A percentile compares a stretch with the other conserved stretches of the same genome.
phyloP scores from a whole-genome alignment of 768 basidiomycete genomes.

The Pulveroboletus sp. region DNA sequence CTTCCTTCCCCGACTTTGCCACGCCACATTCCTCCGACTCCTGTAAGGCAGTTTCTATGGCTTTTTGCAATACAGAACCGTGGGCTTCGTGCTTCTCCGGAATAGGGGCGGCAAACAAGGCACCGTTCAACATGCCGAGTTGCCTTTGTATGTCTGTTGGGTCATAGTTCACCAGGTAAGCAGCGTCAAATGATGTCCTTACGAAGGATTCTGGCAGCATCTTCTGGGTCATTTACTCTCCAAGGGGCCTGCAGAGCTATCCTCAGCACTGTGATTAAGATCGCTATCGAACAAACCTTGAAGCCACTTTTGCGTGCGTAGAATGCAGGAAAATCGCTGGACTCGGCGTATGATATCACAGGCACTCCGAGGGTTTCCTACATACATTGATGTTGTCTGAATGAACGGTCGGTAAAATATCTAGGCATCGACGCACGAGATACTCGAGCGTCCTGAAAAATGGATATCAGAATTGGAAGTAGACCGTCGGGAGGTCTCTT shows the following conservation, averaged over 20 bases:
- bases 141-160: slow-evolving; percentile 62
- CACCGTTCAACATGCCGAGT: slow-evolving; percentile 73
- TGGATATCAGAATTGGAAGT: not conserved
- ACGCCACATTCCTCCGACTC: slow-evolving; percentile 85
- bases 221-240: slow-evolving; percentile 56
- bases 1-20: slow-evolving; percentile 80
- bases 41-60: slow-evolving; percentile 78
- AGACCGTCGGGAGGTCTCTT: not conserved
- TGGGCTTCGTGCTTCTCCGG: slow-evolving; percentile 67
- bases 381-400: not conserved
- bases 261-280: not conserved
- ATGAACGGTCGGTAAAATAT: not conserved
- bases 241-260: slow-evolving; percentile 65
- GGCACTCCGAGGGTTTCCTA: slow-evolving; percentile 96
- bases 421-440: slow-evolving; percentile 43
- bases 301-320: slow-evolving; percentile 83
- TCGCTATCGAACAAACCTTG: slow-evolving; percentile 37
- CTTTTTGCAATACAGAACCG: slow-evolving; percentile 69
- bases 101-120: slow-evolving; percentile 86
- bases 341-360: slow-evolving; percentile 73
- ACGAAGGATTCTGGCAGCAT: slow-evolving; percentile 79
- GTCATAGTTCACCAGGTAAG: slow-evolving; percentile 1
- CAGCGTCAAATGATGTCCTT: slow-evolving; percentile 24
- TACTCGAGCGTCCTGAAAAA: slow-evolving; percentile 74
- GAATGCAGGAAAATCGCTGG: slow-evolving; percentile 91